Evolutionary conservation across 495 filamentous ascomycete species (phyloP).

Genomic region (Lasiosphaeris hirsuta): DNA sequence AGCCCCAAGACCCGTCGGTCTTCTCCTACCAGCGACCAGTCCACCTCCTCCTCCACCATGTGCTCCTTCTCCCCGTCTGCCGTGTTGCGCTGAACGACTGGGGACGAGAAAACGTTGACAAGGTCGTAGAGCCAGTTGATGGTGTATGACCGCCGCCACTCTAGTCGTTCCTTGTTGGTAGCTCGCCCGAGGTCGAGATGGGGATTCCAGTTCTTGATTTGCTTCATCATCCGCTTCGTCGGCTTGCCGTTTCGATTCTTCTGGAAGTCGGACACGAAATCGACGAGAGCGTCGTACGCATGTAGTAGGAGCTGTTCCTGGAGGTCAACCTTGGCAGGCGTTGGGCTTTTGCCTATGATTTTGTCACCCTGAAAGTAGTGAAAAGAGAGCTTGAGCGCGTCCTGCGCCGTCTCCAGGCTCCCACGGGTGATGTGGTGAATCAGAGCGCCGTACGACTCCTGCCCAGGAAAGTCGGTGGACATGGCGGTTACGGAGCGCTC

Average conservation of each 20-base stretch:
- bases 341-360: slow-evolving; percentile 9
- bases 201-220: slow-evolving; percentile 43
- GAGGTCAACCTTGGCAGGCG: slow-evolving; percentile 25
- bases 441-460: slow-evolving; percentile 36
- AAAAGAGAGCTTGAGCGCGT: slow-evolving; percentile 21
- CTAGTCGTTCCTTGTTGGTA: slow-evolving; percentile 34
- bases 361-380: slow-evolving; percentile 8
- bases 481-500: slow-evolving; percentile 30
- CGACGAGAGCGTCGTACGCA: slow-evolving; percentile 38
- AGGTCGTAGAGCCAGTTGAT: slow-evolving; percentile 53
- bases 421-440: slow-evolving; percentile 37
- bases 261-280: slow-evolving; percentile 47
- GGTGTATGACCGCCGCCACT: slow-evolving; percentile 46
- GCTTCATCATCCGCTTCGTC: slow-evolving; percentile 38
- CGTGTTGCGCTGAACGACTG: slow-evolving; percentile 40
- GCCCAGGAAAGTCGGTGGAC: slow-evolving; percentile 41
- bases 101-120: slow-evolving; percentile 40
- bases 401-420: slow-evolving; percentile 33
- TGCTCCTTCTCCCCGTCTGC: slow-evolving; percentile 29
- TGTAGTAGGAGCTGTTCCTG: slow-evolving; percentile 43
- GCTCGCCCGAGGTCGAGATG: slow-evolving; percentile 38
- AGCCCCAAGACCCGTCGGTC: too few relatives aligned
- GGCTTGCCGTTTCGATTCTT: slow-evolving; percentile 43
- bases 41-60: slow-evolving; percentile 1
- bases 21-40: too few relatives aligned